These are phyloP conservation scores for Prunus padus DNA, from an alignment of 306 rosid genomes.

Conservation along the genomic window DNA sequence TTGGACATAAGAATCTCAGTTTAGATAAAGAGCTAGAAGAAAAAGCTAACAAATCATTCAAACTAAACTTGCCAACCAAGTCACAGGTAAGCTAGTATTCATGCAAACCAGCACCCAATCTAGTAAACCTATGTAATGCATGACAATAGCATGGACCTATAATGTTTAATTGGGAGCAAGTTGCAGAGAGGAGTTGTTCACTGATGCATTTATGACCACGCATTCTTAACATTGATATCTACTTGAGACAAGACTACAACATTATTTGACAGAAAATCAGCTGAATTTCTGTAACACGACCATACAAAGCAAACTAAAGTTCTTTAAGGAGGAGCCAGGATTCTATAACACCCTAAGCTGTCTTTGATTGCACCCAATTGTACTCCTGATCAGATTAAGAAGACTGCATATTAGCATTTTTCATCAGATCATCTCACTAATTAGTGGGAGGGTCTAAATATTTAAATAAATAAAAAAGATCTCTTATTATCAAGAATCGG, in stretches of 20 bases:
- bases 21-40: not conserved
- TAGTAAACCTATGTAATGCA: constrained; percentile 8
- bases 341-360: not conserved
- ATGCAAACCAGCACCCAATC: constrained; percentile 8
- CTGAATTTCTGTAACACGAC: not conserved
- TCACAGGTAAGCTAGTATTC: not conserved
- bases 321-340: not conserved
- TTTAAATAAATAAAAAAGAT: not conserved
- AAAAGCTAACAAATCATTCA: not conserved
- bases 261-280: not conserved
- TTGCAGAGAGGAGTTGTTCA: not conserved
- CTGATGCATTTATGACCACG: not conserved
- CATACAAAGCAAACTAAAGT: constrained; percentile 2
- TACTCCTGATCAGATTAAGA: not conserved
- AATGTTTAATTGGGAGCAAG: not conserved
- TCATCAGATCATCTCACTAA: not conserved
- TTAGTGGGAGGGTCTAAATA: no score
- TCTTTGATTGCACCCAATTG: not conserved
- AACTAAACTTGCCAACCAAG: constrained; percentile 3
- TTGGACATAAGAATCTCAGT: constrained; percentile 28
- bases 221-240: not conserved
- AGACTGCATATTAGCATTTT: not conserved
- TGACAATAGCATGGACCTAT: not conserved
- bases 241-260: not conserved
- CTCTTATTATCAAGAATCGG: not conserved